Conservation (phyloP, 305 asterid species). For the Solanum hybrid region DNA sequence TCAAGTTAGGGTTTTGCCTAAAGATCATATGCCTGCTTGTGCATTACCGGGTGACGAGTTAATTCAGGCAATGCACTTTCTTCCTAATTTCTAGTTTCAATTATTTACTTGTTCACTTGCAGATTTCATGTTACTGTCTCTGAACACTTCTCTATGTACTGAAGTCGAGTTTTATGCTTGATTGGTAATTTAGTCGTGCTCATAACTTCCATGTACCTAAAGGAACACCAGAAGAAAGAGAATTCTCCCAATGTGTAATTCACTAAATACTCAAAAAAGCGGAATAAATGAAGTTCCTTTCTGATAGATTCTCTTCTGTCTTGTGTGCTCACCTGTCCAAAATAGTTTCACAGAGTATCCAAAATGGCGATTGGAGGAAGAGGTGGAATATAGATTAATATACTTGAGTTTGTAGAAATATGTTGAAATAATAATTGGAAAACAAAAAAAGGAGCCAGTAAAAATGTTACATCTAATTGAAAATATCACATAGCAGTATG, state of each 20-base stretch:
- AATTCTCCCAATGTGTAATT: background rate
- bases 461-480: background rate
- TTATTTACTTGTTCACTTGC: background rate
- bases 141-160: background rate
- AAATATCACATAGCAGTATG: background rate
- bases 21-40: constrained; percentile 11
- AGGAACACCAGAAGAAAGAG: background rate
- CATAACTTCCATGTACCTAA: background rate
- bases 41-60: constrained; percentile 13
- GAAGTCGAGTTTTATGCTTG: background rate
- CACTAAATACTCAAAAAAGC: background rate
- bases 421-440: background rate
- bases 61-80: constrained; percentile 12
- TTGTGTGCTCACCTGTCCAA: background rate
- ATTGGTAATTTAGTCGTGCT: background rate
- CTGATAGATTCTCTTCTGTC: background rate
- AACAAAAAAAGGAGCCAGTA: background rate
- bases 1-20: constrained; percentile 11
- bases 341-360: background rate
- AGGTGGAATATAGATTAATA: background rate
- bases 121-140: background rate
- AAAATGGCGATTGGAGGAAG: background rate
- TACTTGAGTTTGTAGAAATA: background rate
- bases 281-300: background rate
- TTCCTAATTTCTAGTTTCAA: background rate